Percentiles rank a stretch among this genome's conserved stretches.
phyloP scores from a whole-genome alignment of 441 rosid species.

The Cnidoscolus chayamansa region DNA sequence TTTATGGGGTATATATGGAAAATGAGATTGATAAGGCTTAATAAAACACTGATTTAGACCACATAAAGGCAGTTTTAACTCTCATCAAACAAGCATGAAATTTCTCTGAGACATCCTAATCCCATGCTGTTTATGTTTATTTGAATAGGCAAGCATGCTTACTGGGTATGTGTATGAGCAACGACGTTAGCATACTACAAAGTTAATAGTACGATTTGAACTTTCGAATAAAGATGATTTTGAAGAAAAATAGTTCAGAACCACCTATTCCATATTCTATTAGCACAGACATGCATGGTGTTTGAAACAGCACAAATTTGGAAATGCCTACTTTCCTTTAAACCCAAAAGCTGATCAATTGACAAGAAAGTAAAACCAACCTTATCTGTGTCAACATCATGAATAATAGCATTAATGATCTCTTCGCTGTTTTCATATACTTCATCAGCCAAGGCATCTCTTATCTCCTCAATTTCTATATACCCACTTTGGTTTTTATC shows the following conservation, averaged over 20 bases:
- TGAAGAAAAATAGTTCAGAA: background rate
- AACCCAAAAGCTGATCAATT: background rate
- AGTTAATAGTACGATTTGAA: too few species aligned
- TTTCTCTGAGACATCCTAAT: too few species aligned
- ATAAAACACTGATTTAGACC: background rate
- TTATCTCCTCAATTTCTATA: constrained; percentile 85
- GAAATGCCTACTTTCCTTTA: background rate
- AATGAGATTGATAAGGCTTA: background rate
- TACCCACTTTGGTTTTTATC: constrained; percentile 64
- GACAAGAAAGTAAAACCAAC: constrained; percentile 31
- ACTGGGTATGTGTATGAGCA: too few species aligned
- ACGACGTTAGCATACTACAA: too few species aligned
- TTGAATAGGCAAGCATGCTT: too few species aligned
- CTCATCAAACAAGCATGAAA: background rate
- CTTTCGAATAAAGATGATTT: background rate
- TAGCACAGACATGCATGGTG: too few species aligned
- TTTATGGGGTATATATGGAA: background rate
- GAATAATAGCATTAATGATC: constrained; percentile 73
- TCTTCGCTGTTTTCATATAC: constrained; percentile 61
- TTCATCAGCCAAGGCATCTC: constrained; percentile 65
- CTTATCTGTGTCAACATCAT: constrained; percentile 94
- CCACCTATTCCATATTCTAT: background rate
- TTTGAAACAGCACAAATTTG: background rate
- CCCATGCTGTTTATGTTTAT: too few species aligned
- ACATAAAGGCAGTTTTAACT: too few species aligned